phyloP scores from a whole-genome alignment of 345 rosid species.

The Psidium friedrichsthalianum region DNA sequence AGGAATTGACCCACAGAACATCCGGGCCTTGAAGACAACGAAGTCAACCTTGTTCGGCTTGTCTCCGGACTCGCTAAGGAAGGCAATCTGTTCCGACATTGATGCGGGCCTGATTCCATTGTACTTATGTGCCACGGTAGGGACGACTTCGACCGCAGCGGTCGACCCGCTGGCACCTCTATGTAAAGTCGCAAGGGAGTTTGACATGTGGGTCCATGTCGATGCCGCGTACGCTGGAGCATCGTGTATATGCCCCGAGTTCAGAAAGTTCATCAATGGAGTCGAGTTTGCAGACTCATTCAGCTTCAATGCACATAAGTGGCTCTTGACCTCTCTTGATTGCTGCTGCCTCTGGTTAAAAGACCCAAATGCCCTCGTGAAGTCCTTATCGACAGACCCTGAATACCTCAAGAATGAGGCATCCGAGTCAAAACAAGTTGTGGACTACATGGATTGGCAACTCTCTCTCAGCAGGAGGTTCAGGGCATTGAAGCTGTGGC shows the following conservation, averaged over 20 bases:
- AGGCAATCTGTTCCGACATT: conserved; percentile 1
- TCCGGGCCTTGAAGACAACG: conserved; percentile 20
- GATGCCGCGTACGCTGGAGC: conserved; percentile 48
- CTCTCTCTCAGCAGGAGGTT: conserved; percentile 35
- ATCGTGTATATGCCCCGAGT: conserved; percentile 43
- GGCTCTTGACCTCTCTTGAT: conserved; percentile 34
- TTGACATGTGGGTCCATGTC: conserved; percentile 36
- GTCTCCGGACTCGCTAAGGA: not conserved
- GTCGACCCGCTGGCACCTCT: conserved; percentile 17
- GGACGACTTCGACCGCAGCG: conserved; percentile 19
- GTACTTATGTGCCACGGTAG: conserved; percentile 22
- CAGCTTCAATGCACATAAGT: conserved; percentile 51
- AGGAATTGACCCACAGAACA: conserved; percentile 33
- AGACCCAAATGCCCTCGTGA: conserved; percentile 27
- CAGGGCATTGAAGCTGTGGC: conserved; percentile 36
- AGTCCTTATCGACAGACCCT: conserved; percentile 28
- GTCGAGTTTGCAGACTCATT: conserved; percentile 34
- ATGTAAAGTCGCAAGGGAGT: not conserved
- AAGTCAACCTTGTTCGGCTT: conserved; percentile 6
- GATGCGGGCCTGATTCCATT: conserved; percentile 13
- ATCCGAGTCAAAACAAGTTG: conserved; percentile 13
- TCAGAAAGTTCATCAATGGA: conserved; percentile 24
- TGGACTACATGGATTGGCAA: conserved; percentile 54
- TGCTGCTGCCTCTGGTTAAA: conserved; percentile 51
- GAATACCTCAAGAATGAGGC: conserved; percentile 28